phyloP scores from a whole-genome alignment of 2,329 filamentous ascomycete genomes.

The Ophiostoma himal-ulmi region DNA sequence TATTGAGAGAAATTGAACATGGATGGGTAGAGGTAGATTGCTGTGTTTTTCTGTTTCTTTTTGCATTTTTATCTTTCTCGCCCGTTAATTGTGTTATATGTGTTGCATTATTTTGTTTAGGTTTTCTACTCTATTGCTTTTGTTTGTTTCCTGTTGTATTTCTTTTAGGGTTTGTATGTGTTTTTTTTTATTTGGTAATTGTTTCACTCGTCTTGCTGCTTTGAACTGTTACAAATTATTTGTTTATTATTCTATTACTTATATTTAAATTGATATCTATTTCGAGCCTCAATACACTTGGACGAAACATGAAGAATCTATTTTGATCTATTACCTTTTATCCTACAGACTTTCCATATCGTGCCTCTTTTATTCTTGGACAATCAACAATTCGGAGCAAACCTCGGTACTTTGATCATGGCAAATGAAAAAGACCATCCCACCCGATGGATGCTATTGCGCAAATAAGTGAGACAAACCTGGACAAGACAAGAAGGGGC shows the following conservation, averaged over 20 bases:
- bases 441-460: background rate
- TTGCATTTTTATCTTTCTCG: background rate
- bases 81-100: background rate
- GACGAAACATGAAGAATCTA: background rate
- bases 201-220: background rate
- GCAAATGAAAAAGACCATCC: background rate
- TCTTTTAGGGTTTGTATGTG: too few relatives aligned
- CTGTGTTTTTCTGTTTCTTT: background rate
- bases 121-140: background rate
- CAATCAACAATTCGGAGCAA: background rate
- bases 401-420: background rate
- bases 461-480: background rate
- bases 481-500: background rate
- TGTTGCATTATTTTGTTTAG: background rate
- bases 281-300: background rate
- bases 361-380: background rate
- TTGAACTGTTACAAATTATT: background rate
- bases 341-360: background rate
- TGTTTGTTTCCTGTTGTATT: background rate
- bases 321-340: background rate
- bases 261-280: background rate
- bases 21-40: background rate
- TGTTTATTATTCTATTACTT: background rate
- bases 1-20: background rate
- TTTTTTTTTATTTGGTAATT: background rate